Conservation (phyloP, 1,139 yeast species). For the Yamadazyma siamensis region DNA sequence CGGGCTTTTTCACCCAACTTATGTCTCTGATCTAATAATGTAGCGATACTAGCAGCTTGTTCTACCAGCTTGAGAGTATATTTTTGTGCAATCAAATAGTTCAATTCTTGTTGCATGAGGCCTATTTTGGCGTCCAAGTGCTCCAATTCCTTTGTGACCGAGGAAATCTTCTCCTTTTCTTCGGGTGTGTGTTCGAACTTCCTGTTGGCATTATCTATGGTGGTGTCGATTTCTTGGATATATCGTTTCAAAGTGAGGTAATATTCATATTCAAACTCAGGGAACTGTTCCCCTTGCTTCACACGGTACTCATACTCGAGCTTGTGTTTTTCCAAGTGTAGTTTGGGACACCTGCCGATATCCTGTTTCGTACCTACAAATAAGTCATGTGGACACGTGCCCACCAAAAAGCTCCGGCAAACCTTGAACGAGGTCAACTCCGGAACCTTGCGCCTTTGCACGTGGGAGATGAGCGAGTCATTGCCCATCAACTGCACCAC, state of each 20-base stretch:
- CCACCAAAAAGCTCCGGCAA: conserved; percentile 80
- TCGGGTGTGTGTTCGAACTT: conserved; percentile 77
- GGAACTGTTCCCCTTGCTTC: conserved; percentile 54
- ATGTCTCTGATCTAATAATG: conserved; percentile 45
- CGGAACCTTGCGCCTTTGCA: conserved; percentile 36
- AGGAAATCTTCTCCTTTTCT: conserved; percentile 63
- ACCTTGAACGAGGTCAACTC: conserved; percentile 64
- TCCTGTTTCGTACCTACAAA: conserved; percentile 83
- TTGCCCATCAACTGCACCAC: conserved; percentile 83
- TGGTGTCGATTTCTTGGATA: conserved; percentile 64
- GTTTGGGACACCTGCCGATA: conserved; percentile 73
- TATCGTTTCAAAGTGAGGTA: conserved; percentile 50
- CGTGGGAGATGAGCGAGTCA: conserved; percentile 44
- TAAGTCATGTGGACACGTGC: conserved; percentile 85
- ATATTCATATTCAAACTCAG: conserved; percentile 72
- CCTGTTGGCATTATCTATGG: conserved; percentile 61
- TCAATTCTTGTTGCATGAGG: conserved; percentile 67
- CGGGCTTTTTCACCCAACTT: conserved; percentile 53
- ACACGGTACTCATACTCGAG: conserved; percentile 64
- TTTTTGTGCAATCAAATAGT: conserved; percentile 48
- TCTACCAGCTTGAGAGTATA: conserved; percentile 52
- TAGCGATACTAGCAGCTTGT: conserved; percentile 44
- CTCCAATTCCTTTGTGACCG: conserved; percentile 65
- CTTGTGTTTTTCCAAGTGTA: conserved; percentile 75
- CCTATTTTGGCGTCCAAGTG: conserved; percentile 64